These are phyloP conservation scores for Clonostachys sp. DNA, from an alignment of 2,329 filamentous ascomycete species.

Conservation along the genomic window DNA sequence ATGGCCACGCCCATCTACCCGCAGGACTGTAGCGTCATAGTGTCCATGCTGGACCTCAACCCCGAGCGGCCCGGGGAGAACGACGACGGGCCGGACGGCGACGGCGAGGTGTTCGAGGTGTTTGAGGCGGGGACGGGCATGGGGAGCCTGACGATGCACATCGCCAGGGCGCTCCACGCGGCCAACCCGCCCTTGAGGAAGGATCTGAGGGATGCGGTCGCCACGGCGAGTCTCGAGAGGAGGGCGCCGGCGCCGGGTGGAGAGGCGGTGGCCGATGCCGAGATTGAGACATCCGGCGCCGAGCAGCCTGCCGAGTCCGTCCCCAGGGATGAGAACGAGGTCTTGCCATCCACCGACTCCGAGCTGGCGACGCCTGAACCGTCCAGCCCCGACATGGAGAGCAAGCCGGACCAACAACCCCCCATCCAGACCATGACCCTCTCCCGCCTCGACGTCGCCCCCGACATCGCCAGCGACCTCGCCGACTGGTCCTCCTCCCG, in stretches of 20 bases:
- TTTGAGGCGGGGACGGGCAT: slow-evolving; percentile 85
- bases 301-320: too few species aligned
- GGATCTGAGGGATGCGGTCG: background rate
- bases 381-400: background rate
- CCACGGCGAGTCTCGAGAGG: background rate
- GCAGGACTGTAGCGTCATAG: slow-evolving; percentile 69
- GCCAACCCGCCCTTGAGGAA: slow-evolving; percentile 46
- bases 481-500: slow-evolving; percentile 41
- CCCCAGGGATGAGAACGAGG: too few species aligned
- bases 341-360: too few species aligned
- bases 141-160: slow-evolving; percentile 70
- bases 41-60: slow-evolving; percentile 72
- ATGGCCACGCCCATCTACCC: slow-evolving; percentile 75
- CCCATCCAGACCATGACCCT: slow-evolving; percentile 1
- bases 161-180: slow-evolving; percentile 71
- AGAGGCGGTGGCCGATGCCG: background rate
- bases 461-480: slow-evolving; percentile 1
- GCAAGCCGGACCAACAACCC: background rate
- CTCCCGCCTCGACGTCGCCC: slow-evolving; percentile 17
- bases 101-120: slow-evolving; percentile 55
- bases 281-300: background rate
- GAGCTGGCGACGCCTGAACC: too few species aligned
- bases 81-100: too few species aligned
- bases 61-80: slow-evolving; percentile 34
- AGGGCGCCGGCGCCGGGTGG: background rate